Percentiles rank a stretch among this genome's conserved stretches.
Conservation (phyloP, 805 yeast species). For the Ogataea nitratoaversa region DNA sequence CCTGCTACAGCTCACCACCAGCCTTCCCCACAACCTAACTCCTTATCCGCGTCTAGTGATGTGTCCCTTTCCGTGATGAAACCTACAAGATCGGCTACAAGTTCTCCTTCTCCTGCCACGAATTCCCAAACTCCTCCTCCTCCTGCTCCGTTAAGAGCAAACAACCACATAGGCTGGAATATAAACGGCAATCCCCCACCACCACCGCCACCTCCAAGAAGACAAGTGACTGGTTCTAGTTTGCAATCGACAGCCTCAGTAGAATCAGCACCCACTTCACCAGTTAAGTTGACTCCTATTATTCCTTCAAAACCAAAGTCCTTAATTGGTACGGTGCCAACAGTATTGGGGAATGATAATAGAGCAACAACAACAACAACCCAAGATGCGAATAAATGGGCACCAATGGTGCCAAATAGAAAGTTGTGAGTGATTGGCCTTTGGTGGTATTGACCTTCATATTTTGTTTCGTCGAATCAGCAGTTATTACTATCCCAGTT, state of each 20-base stretch:
- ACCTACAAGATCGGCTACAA: slow-evolving; percentile 28
- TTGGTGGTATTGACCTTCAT: too few species aligned
- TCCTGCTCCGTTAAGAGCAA: too few species aligned
- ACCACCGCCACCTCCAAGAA: slow-evolving; percentile 27
- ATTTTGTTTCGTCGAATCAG: too few species aligned
- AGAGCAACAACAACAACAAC: too few species aligned
- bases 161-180: neutral
- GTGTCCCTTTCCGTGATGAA: slow-evolving; percentile 25
- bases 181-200: neutral
- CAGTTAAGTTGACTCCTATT: slow-evolving; percentile 26
- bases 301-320: slow-evolving; percentile 30
- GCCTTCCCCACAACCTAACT: too few species aligned
- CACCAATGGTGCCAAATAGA: slow-evolving; percentile 31
- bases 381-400: too few species aligned
- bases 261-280: neutral
- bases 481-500: too few species aligned
- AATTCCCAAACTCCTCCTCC: slow-evolving; percentile 27
- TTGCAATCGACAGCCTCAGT: slow-evolving; percentile 2
- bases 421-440: slow-evolving; percentile 18
- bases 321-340: slow-evolving; percentile 15
- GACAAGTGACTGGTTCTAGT: slow-evolving; percentile 2
- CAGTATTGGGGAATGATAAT: slow-evolving; percentile 8
- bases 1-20: too few species aligned
- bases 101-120: slow-evolving; percentile 37
- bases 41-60: neutral